Conservation (phyloP, 345 rosid species). For the Salix viminalis region DNA sequence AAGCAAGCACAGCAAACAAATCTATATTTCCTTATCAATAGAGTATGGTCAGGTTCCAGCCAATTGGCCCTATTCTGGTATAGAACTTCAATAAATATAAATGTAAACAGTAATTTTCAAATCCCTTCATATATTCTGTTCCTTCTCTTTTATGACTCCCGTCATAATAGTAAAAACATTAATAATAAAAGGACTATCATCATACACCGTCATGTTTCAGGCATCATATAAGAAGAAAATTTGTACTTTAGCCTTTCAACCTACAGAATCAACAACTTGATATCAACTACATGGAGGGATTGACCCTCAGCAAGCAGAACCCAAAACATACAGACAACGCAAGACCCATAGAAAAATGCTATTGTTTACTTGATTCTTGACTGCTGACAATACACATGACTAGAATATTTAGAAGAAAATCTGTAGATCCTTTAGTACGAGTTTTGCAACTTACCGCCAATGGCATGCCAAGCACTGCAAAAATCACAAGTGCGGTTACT, state of each 20-base stretch:
- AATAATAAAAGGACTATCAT: background rate
- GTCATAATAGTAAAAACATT: too few species aligned
- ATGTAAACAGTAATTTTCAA: background rate
- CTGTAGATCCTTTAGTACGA: background rate
- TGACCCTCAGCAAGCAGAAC: conserved; percentile 2
- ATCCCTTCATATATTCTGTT: too few species aligned
- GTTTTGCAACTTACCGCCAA: conserved; percentile 65
- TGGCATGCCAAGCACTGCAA: conserved; percentile 82
- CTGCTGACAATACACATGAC: background rate
- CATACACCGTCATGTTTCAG: background rate
- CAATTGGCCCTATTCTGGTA: background rate
- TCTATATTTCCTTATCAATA: background rate
- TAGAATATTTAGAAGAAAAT: conserved; percentile 1
- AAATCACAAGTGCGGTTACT: conserved; percentile 54
- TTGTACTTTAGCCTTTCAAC: background rate
- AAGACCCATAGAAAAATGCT: background rate
- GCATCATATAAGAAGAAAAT: background rate
- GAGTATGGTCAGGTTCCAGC: conserved; percentile 3
- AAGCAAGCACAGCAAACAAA: background rate
- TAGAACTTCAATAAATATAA: background rate
- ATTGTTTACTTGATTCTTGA: background rate
- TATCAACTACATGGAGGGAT: conserved; percentile 1
- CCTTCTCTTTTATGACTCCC: too few species aligned
- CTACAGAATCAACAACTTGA: background rate
- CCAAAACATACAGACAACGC: background rate